phyloP scores from a whole-genome alignment of 116 monocot species.

The Posidonia oceanica region DNA sequence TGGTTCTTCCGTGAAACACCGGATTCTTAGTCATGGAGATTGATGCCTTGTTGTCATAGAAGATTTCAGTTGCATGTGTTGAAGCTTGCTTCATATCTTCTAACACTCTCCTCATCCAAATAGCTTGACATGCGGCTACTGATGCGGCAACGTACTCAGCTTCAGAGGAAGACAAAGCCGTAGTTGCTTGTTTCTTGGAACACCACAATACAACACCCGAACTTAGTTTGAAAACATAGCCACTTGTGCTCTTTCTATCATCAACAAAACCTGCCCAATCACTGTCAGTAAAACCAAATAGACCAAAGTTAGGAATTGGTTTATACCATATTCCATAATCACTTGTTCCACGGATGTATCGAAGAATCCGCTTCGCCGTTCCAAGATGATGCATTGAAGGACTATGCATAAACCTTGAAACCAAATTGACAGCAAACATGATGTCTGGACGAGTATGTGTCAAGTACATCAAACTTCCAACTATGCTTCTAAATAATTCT shows the following conservation, averaged over 20 bases:
- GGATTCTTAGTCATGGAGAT: constrained; percentile 9
- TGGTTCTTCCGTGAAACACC: constrained; percentile 7
- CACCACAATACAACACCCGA: constrained; percentile 1
- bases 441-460: constrained; percentile 7
- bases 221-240: constrained; percentile 5
- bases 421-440: constrained; percentile 3
- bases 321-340: constrained; percentile 12
- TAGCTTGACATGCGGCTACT: not conserved
- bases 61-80: not conserved
- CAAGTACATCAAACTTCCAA: constrained; percentile 11
- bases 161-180: constrained; percentile 2
- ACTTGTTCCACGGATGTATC: constrained; percentile 6
- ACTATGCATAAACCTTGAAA: constrained; percentile 15
- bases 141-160: not conserved
- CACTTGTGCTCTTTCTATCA: constrained; percentile 3
- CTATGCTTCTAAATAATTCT: constrained; percentile 7
- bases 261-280: constrained; percentile 4
- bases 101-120: constrained; percentile 10
- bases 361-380: constrained; percentile 2
- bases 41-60: constrained; percentile 5
- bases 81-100: constrained; percentile 2
- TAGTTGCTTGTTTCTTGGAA: constrained; percentile 7
- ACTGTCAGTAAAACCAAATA: not conserved
- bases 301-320: not conserved
- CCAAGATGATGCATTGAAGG: constrained; percentile 12